Conservation (phyloP, 2,329 filamentous ascomycete genomes). For the Ophiosphaerella korrae region DNA sequence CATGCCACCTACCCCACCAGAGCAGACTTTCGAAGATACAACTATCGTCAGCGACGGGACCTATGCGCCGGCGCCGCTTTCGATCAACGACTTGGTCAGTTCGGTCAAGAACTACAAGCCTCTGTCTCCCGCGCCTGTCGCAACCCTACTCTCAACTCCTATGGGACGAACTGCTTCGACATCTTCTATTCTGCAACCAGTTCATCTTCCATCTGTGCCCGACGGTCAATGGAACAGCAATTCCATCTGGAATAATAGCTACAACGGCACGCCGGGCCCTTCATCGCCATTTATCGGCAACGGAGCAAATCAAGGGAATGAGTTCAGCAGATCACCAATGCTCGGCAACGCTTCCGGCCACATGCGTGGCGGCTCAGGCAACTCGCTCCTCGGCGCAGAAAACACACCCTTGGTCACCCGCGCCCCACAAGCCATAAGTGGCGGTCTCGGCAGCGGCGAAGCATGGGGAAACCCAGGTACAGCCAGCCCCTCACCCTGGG, state of each 20-base stretch:
- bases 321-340: conserved; percentile 38
- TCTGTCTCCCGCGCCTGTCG: conserved; percentile 32
- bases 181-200: conserved; percentile 43
- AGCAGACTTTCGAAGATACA: conserved; percentile 52
- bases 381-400: conserved; percentile 47
- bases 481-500: conserved; percentile 29
- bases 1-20: conserved; percentile 54
- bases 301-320: conserved; percentile 17
- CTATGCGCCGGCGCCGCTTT: conserved; percentile 33
- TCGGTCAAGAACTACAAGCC: conserved; percentile 44
- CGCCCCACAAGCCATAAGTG: conserved; percentile 29
- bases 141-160: conserved; percentile 32
- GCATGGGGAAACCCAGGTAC: conserved; percentile 37
- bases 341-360: conserved; percentile 46
- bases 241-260: conserved; percentile 46
- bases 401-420: conserved; percentile 18
- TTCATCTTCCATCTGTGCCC: conserved; percentile 43
- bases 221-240: conserved; percentile 42
- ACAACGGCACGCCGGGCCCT: conserved; percentile 36
- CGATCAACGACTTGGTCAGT: conserved; percentile 46
- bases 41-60: conserved; percentile 39
- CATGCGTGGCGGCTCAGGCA: conserved; percentile 51
- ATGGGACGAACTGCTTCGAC: conserved; percentile 44
- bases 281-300: conserved; percentile 34
- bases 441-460: conserved; percentile 39